phyloP scores from a whole-genome alignment of 2,329 filamentous ascomycete genomes.

The Aureobasidium sp. region DNA sequence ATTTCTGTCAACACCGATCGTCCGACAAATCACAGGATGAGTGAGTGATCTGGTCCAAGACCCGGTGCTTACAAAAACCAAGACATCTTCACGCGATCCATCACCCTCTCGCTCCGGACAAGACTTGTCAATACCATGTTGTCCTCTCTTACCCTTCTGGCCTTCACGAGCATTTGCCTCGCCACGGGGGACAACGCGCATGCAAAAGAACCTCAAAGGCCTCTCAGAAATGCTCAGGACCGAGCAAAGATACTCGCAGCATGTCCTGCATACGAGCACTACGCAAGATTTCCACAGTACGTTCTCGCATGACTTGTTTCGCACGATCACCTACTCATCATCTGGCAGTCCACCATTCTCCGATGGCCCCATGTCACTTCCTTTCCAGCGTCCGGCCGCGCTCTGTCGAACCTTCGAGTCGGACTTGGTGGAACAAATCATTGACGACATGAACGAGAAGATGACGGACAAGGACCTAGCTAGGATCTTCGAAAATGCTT shows the following conservation, averaged over 20 bases:
- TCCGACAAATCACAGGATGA: background rate
- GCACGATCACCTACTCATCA: slow-evolving; percentile 18
- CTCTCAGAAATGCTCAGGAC: slow-evolving; percentile 22
- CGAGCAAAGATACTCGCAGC: slow-evolving; percentile 30
- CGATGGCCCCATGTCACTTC: slow-evolving; percentile 68
- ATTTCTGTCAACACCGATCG: too few relatives aligned
- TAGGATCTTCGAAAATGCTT: slow-evolving; percentile 89
- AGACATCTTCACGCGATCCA: background rate
- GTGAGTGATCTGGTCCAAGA: background rate
- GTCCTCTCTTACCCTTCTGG: slow-evolving; percentile 20
- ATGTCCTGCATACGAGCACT: slow-evolving; percentile 34
- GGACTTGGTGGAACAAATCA: slow-evolving; percentile 78
- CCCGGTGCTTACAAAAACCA: background rate
- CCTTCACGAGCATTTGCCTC: slow-evolving; percentile 25
- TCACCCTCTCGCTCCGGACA: background rate
- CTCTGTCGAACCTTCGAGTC: slow-evolving; percentile 88
- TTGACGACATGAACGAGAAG: slow-evolving; percentile 68
- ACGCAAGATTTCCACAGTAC: slow-evolving; percentile 32
- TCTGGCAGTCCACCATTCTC: slow-evolving; percentile 64
- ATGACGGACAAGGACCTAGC: slow-evolving; percentile 84
- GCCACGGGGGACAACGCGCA: slow-evolving; percentile 18
- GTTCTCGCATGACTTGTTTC: slow-evolving; percentile 12
- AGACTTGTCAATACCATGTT: background rate
- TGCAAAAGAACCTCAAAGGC: slow-evolving; percentile 18
- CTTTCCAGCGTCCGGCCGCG: slow-evolving; percentile 74